Conservation (phyloP, 345 rosid genomes). For the Excoecaria agallocha region DNA sequence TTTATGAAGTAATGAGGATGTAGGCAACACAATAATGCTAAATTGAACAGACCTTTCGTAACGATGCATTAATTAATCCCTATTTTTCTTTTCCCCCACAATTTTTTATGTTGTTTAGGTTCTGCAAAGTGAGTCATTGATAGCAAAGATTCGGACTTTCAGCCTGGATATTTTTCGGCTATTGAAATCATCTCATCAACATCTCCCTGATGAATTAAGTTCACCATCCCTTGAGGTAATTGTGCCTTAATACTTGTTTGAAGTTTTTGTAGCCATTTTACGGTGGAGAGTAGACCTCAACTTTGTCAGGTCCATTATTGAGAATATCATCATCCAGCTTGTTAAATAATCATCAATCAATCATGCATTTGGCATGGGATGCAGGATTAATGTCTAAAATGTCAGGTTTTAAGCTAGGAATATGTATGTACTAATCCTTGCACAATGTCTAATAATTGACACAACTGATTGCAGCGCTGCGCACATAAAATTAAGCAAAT, state of each 20-base stretch:
- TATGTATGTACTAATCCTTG: neutral
- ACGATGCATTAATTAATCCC: neutral
- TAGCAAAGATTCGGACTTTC: constrained; percentile 59
- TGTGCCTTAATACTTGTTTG: constrained; percentile 10
- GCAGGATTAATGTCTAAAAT: constrained; percentile 12
- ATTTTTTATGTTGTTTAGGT: constrained; percentile 18
- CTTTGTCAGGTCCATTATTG: neutral
- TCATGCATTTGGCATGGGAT: neutral
- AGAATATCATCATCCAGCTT: neutral
- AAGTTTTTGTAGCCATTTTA: constrained; percentile 12
- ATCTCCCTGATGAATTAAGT: constrained; percentile 62
- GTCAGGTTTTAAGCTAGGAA: constrained; percentile 5
- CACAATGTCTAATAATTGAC: constrained; percentile 25
- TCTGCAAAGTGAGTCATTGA: constrained; percentile 58
- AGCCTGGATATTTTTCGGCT: constrained; percentile 54
- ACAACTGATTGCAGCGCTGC: constrained; percentile 54
- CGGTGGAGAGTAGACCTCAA: neutral
- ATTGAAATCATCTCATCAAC: constrained; percentile 49
- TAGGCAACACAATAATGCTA: too few relatives aligned
- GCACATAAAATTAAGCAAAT: constrained; percentile 62
- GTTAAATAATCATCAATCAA: constrained; percentile 2
- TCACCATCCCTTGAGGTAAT: constrained; percentile 76
- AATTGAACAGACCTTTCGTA: neutral
- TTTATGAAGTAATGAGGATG: too few relatives aligned
- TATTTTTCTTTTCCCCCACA: neutral